A percentile compares a stretch with the other conserved stretches of the same genome.
phyloP scores from a whole-genome alignment of 1,139 yeast species.

The Debaryomyces robertsiae region DNA sequence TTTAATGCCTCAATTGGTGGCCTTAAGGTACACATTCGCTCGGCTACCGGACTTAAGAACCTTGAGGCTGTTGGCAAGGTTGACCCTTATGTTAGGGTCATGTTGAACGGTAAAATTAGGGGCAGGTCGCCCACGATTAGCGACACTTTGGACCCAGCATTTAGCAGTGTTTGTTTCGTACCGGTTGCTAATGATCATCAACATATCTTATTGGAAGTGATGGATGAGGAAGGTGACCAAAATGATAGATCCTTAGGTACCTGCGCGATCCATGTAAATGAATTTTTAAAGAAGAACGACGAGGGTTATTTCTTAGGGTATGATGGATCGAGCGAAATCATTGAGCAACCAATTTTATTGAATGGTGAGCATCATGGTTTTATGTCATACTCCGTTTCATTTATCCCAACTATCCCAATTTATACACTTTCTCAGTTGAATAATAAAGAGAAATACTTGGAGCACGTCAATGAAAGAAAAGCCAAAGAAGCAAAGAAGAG shows the following conservation, averaged over 20 bases:
- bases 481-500: slow-evolving; percentile 39
- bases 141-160: slow-evolving; percentile 58
- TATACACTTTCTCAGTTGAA: slow-evolving; percentile 58
- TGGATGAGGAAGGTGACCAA: slow-evolving; percentile 66
- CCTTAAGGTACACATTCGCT: slow-evolving; percentile 57
- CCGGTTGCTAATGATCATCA: slow-evolving; percentile 68
- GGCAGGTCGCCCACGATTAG: slow-evolving; percentile 59
- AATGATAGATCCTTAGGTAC: slow-evolving; percentile 68
- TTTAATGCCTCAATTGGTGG: slow-evolving; percentile 67
- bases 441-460: slow-evolving; percentile 37
- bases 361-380: slow-evolving; percentile 51
- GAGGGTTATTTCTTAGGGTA: slow-evolving; percentile 51
- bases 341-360: slow-evolving; percentile 49
- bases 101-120: slow-evolving; percentile 58
- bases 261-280: slow-evolving; percentile 51
- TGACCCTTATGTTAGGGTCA: slow-evolving; percentile 69
- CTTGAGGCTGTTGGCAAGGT: slow-evolving; percentile 67
- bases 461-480: slow-evolving; percentile 30
- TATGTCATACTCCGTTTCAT: slow-evolving; percentile 59
- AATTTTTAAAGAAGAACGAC: slow-evolving; percentile 50
- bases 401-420: slow-evolving; percentile 64
- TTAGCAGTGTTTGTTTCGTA: slow-evolving; percentile 58
- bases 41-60: slow-evolving; percentile 58
- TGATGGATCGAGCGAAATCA: slow-evolving; percentile 51
- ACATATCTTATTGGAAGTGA: slow-evolving; percentile 55